A percentile compares a stretch with the other conserved stretches of the same genome.
These are phyloP conservation scores for Helichrysum umbraculigerum DNA, from an alignment of 129 eudicot genomes.

Conservation along the genomic window DNA sequence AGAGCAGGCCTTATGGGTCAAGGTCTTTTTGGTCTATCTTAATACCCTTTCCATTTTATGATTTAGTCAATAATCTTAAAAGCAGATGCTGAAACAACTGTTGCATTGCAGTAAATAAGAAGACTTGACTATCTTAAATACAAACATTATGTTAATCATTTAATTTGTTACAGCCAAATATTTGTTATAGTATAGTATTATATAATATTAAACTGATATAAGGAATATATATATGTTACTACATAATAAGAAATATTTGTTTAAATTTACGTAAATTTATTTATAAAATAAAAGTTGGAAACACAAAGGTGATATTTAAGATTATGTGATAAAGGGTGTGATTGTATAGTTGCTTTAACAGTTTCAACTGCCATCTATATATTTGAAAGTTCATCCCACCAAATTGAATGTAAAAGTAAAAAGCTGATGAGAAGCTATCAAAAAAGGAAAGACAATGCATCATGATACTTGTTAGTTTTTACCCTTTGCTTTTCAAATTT, in stretches of 20 bases:
- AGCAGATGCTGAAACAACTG: not conserved
- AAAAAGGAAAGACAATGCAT: constrained; percentile 33
- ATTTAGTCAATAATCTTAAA: not conserved
- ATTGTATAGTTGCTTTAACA: constrained; percentile 30
- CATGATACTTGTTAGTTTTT: constrained; percentile 29
- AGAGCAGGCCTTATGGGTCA: constrained; percentile 28
- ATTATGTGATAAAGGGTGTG: constrained; percentile 26
- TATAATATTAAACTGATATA: too few species aligned
- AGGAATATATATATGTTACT: too few species aligned
- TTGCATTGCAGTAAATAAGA: not conserved
- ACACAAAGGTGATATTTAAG: constrained; percentile 29
- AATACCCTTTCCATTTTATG: constrained; percentile 8
- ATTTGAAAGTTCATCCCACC: constrained; percentile 41
- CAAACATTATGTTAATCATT: not conserved
- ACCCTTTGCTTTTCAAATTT: constrained; percentile 20
- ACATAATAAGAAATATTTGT: not conserved
- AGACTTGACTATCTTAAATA: not conserved
- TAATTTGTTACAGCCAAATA: not conserved
- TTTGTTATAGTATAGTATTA: too few species aligned
- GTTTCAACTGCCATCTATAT: constrained; percentile 25
- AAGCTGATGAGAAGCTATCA: constrained; percentile 33
- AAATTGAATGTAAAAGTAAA: constrained; percentile 37
- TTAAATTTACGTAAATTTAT: not conserved
- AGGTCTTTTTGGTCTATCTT: constrained; percentile 26
- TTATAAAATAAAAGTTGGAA: not conserved